A percentile compares a stretch with the other conserved stretches of the same genome.
Evolutionary conservation across 805 yeast species (phyloP).

Genomic region (Clavispora vitiphila): DNA sequence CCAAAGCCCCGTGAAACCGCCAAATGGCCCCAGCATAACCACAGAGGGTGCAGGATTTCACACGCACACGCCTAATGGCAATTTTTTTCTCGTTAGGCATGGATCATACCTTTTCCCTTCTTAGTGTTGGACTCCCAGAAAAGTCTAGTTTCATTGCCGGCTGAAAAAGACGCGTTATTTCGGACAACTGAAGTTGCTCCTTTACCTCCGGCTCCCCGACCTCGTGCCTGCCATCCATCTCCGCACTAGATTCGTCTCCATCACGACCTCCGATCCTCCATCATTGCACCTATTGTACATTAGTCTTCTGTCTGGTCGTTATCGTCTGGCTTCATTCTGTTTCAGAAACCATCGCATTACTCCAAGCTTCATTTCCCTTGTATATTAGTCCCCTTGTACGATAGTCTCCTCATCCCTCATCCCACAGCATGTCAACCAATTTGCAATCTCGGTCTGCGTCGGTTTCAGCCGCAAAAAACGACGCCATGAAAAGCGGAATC

Average conservation of each 20-base stretch:
- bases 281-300: slow-evolving; percentile 1
- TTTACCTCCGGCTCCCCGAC: neutral
- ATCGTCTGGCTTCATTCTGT: neutral
- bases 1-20: neutral
- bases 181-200: slow-evolving; percentile 1
- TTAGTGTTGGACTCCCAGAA: neutral
- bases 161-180: neutral
- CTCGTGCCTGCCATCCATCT: neutral
- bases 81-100: neutral
- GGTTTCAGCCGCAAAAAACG: slow-evolving; percentile 7
- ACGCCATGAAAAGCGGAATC: neutral
- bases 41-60: neutral
- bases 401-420: slow-evolving; percentile 6
- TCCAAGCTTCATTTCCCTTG: slow-evolving; percentile 5
- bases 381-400: slow-evolving; percentile 13
- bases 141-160: neutral
- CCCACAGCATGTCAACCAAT: slow-evolving; percentile 14
- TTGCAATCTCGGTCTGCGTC: slow-evolving; percentile 11
- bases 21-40: neutral
- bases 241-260: slow-evolving; percentile 3
- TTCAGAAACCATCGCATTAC: neutral
- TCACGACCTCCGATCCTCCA: neutral
- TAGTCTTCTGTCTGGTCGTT: neutral
- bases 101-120: neutral
- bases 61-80: slow-evolving; percentile 1